Evolutionary conservation across 163 green algal genomes (phyloP).

Genomic region (Coccomyxa subellipsoidea): DNA sequence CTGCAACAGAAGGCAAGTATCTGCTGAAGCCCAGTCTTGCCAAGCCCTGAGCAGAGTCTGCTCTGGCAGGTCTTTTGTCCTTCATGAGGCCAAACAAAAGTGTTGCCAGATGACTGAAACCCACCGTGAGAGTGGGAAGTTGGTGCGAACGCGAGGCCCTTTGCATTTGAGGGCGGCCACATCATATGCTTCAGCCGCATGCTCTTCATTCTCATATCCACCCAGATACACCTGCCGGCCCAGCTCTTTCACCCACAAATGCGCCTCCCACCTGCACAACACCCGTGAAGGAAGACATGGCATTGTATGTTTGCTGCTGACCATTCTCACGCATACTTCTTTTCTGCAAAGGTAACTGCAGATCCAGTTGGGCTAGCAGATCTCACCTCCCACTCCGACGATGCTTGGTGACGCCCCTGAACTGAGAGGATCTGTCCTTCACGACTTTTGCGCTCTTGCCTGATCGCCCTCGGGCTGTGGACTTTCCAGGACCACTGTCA

Average conservation of each 20-base stretch:
- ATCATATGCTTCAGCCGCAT: conserved; percentile 86
- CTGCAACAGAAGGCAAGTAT: conserved; percentile 25
- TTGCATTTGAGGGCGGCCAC: conserved; percentile 87
- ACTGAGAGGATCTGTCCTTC: neutral
- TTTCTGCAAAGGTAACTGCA: conserved; percentile 27
- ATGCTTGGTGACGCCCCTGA: conserved; percentile 57
- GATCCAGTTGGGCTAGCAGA: no score
- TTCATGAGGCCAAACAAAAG: no score
- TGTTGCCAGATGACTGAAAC: neutral
- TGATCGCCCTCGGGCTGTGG: neutral
- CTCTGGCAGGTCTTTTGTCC: no score
- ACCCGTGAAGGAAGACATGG: neutral
- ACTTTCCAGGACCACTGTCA: neutral
- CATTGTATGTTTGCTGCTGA: no score
- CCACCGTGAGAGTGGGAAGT: conserved; percentile 60
- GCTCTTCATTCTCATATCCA: conserved; percentile 69
- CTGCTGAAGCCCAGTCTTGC: neutral
- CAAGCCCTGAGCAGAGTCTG: no score
- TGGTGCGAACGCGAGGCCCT: conserved; percentile 62
- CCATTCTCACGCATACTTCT: no score
- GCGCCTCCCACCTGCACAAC: conserved; percentile 33
- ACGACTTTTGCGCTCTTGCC: neutral
- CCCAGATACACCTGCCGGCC: conserved; percentile 82
- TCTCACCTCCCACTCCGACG: conserved; percentile 33
- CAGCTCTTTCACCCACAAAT: conserved; percentile 61